A percentile compares a stretch with the other conserved stretches of the same genome.
phyloP scores from a whole-genome alignment of 768 basidiomycete species.

The Cyathus striatus region DNA sequence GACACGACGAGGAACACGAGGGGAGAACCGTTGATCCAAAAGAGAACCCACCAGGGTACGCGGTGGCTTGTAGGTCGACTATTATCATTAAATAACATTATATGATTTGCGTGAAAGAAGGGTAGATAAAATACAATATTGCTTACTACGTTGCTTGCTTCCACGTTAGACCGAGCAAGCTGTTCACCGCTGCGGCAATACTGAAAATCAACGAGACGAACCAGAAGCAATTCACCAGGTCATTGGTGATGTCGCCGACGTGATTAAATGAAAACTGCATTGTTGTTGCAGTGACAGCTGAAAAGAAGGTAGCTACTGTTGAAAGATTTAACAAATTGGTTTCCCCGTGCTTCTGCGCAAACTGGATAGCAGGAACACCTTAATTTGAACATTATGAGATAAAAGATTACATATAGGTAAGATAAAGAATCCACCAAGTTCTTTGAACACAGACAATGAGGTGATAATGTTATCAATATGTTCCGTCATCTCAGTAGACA shows the following conservation, averaged over 20 bases:
- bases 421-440: constrained; percentile 47
- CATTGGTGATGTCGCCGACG: neutral
- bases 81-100: constrained; percentile 4
- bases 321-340: constrained; percentile 15
- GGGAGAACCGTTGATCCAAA: constrained; percentile 83
- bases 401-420: neutral
- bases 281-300: constrained; percentile 20
- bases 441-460: constrained; percentile 66
- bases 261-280: constrained; percentile 10
- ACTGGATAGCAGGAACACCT: constrained; percentile 75
- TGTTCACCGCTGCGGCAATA: constrained; percentile 18
- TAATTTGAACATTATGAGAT: neutral
- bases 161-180: constrained; percentile 14
- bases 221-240: constrained; percentile 14
- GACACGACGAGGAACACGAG: constrained; percentile 80
- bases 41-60: constrained; percentile 78
- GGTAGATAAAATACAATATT: neutral
- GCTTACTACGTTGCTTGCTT: constrained; percentile 18
- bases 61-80: constrained; percentile 75
- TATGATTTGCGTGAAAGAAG: neutral
- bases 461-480: constrained; percentile 66
- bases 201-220: constrained; percentile 18
- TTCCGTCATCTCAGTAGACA: constrained; percentile 66
- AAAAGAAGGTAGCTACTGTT: constrained; percentile 21
- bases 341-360: constrained; percentile 69